Evolutionary conservation across 2,329 filamentous ascomycete species (phyloP), one percentile per base, ranked within the genome.

Genomic region (Ascosphaera apis): DNA sequence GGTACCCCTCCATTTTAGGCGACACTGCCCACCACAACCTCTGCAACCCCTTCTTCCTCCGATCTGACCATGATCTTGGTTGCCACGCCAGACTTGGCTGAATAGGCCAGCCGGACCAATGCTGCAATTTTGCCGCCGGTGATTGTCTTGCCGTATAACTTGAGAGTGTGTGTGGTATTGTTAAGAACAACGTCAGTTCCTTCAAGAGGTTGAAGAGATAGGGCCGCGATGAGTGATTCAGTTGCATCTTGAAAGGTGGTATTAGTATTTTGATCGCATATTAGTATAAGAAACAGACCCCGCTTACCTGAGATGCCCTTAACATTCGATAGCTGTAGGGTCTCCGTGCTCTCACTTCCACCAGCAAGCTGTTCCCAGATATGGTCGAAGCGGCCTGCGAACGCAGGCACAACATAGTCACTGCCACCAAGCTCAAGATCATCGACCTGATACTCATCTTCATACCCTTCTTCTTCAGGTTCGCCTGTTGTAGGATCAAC

Each of bases 381-480:
- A 49, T 91, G 82, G 52, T 80, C 82, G 53, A 95, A 98, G 64
- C 82, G 91, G 53, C 84, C 79, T 13, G 84, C 84, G 55, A 91
- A 98, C 2, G 82, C 76, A 15, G 88, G 88, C 34, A 92, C 69
- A 42, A 98, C 73, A 56, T 93, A 98, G 56, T 98, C 88, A 45
- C 82, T 83, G 39, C 86, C 88, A 13, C 72, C 69, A 41, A 98
- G 70, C 42, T 93, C 84, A 41, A 95, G 72, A 52, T 93, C 83
- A 42, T 88, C 82, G 40, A 95, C 78, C 59, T 93, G 81, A 52
- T 98, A 98, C 60, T 98, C 88, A 50, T 98, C 88, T 36, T 95
- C 86, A 54, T 95, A 95, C 33, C 88, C 88, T 33, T 62, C 67
- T 12, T 91, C 83, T 55, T 98, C 88, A 1, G 86, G 80, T 57